These are phyloP conservation scores for Saccharomycopsis lassenensis DNA, from an alignment of 805 yeast species.

Conservation along the genomic window DNA sequence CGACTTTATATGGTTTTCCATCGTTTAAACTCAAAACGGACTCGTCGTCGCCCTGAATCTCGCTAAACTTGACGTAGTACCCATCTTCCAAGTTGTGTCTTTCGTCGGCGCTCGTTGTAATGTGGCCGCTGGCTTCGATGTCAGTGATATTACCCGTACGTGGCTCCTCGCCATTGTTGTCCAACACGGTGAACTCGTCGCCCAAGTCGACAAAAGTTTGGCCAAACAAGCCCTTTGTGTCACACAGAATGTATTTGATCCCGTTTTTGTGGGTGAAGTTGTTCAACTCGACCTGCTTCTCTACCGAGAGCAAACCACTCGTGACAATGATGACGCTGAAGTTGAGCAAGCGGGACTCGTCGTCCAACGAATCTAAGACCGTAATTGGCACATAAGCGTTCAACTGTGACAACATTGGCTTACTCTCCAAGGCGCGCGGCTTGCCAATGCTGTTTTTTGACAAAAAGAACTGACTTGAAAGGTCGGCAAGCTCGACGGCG, in stretches of 20 bases:
- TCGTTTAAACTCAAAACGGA: conserved; percentile 54
- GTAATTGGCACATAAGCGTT: conserved; percentile 85
- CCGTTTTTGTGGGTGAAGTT: conserved; percentile 59
- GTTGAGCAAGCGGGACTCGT: conserved; percentile 37
- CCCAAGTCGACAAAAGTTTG: conserved; percentile 88
- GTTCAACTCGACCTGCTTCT: conserved; percentile 67
- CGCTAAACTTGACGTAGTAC: conserved; percentile 74
- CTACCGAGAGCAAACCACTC: conserved; percentile 58
- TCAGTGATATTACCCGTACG: conserved; percentile 78
- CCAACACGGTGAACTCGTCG: conserved; percentile 63
- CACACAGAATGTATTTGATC: conserved; percentile 74
- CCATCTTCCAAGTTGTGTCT: conserved; percentile 95
- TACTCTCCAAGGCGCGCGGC: conserved; percentile 65
- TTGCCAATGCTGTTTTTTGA: conserved; percentile 62
- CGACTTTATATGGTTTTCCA: conserved; percentile 63
- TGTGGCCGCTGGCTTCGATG: conserved; percentile 79
- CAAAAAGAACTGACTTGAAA: conserved; percentile 85
- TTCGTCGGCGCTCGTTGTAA: conserved; percentile 84
- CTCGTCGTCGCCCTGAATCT: conserved; percentile 50
- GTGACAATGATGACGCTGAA: conserved; percentile 75
- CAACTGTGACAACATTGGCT: conserved; percentile 62
- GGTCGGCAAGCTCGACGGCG: conserved; percentile 53
- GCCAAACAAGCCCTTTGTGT: conserved; percentile 82
- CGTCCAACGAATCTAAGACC: conserved; percentile 42
- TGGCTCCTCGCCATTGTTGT: conserved; percentile 91